These are phyloP conservation scores for Monascus purpureus DNA, from an alignment of 495 filamentous ascomycete genomes.

Conservation along the genomic window DNA sequence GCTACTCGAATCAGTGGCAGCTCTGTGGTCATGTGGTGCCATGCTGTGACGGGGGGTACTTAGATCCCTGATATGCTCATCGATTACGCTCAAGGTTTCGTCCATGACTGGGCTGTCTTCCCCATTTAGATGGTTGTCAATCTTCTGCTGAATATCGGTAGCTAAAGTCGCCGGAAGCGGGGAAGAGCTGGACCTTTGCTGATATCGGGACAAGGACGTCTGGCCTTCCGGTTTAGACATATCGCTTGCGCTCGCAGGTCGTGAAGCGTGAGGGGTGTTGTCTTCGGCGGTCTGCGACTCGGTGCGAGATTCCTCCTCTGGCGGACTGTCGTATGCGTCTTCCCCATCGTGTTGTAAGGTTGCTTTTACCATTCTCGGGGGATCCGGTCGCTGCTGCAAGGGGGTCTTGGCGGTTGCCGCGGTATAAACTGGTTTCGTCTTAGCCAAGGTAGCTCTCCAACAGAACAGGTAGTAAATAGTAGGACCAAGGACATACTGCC, in stretches of 20 bases:
- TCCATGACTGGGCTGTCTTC: constrained; percentile 80
- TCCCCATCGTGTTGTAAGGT: not conserved
- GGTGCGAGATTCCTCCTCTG: constrained; percentile 2
- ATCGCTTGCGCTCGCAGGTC: constrained; percentile 26
- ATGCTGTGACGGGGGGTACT: constrained; percentile 54
- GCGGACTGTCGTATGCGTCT: not conserved
- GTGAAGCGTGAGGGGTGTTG: constrained; percentile 34
- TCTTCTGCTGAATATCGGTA: constrained; percentile 31
- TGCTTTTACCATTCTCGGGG: constrained; percentile 1
- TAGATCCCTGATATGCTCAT: constrained; percentile 96
- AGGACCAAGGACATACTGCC: constrained; percentile 70
- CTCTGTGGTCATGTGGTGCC: constrained; percentile 34
- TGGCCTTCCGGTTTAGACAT: constrained; percentile 11
- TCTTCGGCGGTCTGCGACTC: constrained; percentile 21
- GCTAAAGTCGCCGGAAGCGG: constrained; percentile 27
- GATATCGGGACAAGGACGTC: constrained; percentile 11
- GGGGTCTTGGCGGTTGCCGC: constrained; percentile 15
- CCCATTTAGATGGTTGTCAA: constrained; percentile 28
- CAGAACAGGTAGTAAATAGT: no score
- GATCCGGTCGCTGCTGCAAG: constrained; percentile 4
- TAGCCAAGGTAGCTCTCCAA: no score
- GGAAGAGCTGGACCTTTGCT: constrained; percentile 27
- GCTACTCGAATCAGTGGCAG: constrained; percentile 70
- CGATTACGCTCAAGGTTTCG: constrained; percentile 91
- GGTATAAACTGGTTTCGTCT: constrained; percentile 18